Percentiles rank a stretch among this genome's conserved stretches.
Conservation (phyloP, 2,329 filamentous ascomycete species). For the Sporothrix variecibatus region DNA sequence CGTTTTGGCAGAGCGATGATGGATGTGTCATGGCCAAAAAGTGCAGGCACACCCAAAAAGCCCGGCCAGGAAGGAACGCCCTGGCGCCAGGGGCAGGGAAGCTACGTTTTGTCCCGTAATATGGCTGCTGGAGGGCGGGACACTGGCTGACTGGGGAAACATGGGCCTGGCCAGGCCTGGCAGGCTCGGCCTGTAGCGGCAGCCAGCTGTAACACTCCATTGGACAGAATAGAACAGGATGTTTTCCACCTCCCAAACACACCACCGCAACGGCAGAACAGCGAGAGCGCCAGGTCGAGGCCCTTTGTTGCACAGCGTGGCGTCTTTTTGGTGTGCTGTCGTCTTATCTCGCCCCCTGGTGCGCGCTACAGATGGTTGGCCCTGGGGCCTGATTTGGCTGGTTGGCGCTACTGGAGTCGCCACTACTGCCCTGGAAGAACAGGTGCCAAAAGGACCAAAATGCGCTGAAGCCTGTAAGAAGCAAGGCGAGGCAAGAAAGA, state of each 20-base stretch:
- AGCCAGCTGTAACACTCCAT: slow-evolving; percentile 8
- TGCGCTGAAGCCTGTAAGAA: not conserved
- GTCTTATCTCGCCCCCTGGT: slow-evolving; percentile 16
- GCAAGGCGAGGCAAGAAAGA: not conserved
- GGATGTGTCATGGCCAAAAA: slow-evolving; percentile 15
- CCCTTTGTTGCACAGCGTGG: not conserved
- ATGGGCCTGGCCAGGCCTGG: slow-evolving; percentile 1
- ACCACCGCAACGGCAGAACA: not conserved
- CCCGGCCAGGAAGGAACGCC: not conserved
- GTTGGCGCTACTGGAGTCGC: slow-evolving; percentile 7
- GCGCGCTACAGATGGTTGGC: not conserved
- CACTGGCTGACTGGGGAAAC: not conserved
- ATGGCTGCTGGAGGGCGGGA: not conserved
- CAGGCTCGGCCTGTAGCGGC: not conserved
- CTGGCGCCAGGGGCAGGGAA: slow-evolving; percentile 16
- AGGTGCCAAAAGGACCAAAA: not conserved
- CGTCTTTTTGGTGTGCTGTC: not conserved
- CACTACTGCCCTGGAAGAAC: not conserved
- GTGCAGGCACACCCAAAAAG: not conserved
- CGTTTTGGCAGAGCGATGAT: slow-evolving; percentile 10
- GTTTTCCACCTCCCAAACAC: not conserved
- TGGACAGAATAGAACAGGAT: not conserved
- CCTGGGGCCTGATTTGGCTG: slow-evolving; percentile 16
- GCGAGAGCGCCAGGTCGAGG: not conserved
- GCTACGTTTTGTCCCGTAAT: not conserved